Evolutionary conservation across 768 basidiomycete species (phyloP).

Genomic region (Pluteus cervinus): DNA sequence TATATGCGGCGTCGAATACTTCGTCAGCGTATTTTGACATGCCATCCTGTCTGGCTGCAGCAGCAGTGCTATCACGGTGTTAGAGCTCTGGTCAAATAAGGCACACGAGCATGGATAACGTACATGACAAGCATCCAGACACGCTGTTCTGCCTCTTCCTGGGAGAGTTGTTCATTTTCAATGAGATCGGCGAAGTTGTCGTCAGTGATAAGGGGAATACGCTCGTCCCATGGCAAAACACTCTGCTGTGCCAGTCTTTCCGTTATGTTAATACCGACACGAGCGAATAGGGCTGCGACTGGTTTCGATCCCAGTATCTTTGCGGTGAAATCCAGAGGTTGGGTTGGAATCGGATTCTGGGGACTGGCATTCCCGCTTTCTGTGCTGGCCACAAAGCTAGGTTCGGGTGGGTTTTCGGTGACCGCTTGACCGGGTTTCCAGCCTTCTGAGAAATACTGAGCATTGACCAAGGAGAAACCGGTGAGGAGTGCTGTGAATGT

Average conservation of each 20-base stretch:
- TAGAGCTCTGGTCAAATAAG: slow-evolving; percentile 1
- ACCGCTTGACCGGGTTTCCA: slow-evolving; percentile 72
- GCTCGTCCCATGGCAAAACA: slow-evolving; percentile 66
- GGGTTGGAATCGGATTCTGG: slow-evolving; percentile 12
- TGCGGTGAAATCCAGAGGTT: slow-evolving; percentile 14
- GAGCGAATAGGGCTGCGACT: slow-evolving; percentile 44
- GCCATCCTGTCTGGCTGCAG: slow-evolving; percentile 53
- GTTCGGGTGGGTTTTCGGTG: slow-evolving; percentile 16
- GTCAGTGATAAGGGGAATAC: slow-evolving; percentile 78
- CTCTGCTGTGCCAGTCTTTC: slow-evolving; percentile 35
- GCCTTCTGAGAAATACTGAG: slow-evolving; percentile 78
- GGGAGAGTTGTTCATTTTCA: slow-evolving; percentile 59
- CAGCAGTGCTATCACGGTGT: slow-evolving; percentile 40
- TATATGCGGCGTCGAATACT: slow-evolving; percentile 70
- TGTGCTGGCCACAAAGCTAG: slow-evolving; percentile 16
- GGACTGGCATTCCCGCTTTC: slow-evolving; percentile 10
- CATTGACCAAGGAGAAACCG: slow-evolving; percentile 34
- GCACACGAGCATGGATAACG: slow-evolving; percentile 18
- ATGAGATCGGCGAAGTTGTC: slow-evolving; percentile 71
- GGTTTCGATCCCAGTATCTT: slow-evolving; percentile 46
- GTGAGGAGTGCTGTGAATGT: slow-evolving; percentile 27
- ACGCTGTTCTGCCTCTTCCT: slow-evolving; percentile 59
- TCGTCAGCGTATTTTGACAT: slow-evolving; percentile 67
- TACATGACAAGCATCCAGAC: slow-evolving; percentile 80
- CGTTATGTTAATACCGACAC: slow-evolving; percentile 68